These are phyloP conservation scores for Huntiella bhutanensis DNA, from an alignment of 2,329 filamentous ascomycete genomes.

Conservation along the genomic window DNA sequence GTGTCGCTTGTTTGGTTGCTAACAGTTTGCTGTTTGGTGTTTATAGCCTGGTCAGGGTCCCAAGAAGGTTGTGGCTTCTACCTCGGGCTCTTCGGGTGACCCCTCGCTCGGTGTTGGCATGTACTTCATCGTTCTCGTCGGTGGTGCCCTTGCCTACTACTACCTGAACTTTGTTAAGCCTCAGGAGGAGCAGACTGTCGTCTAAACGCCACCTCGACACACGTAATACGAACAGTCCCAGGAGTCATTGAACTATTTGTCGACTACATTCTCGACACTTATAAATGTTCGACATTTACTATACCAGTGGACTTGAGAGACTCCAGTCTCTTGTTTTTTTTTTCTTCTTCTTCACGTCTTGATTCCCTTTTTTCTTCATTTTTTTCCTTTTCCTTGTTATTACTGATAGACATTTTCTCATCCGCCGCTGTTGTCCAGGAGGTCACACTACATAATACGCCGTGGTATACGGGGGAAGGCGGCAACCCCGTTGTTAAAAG, in stretches of 20 bases:
- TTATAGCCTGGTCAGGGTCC: constrained; percentile 56
- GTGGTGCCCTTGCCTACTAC: constrained; percentile 57
- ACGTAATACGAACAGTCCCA: not conserved
- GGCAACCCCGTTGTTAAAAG: too few species aligned
- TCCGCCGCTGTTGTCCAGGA: too few species aligned
- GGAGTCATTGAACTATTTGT: too few species aligned
- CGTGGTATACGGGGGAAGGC: too few species aligned
- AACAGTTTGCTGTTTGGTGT: not conserved
- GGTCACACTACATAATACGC: too few species aligned
- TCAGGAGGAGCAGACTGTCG: constrained; percentile 17
- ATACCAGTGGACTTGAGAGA: not conserved
- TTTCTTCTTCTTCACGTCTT: not conserved
- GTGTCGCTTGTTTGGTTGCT: not conserved
- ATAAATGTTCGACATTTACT: constrained; percentile 1
- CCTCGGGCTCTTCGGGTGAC: constrained; percentile 28
- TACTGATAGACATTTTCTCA: not conserved
- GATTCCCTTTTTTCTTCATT: not conserved
- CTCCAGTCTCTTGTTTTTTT: not conserved
- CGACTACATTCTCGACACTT: too few species aligned
- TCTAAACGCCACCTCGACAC: constrained; percentile 13
- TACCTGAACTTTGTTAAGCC: constrained; percentile 70
- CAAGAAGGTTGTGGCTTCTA: constrained; percentile 33
- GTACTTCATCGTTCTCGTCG: constrained; percentile 64
- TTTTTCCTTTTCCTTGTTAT: not conserved
- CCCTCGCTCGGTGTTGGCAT: constrained; percentile 55